Evolutionary conservation across 2,329 filamentous ascomycete species (phyloP).

Genomic region (Diaporthe humulicola): DNA sequence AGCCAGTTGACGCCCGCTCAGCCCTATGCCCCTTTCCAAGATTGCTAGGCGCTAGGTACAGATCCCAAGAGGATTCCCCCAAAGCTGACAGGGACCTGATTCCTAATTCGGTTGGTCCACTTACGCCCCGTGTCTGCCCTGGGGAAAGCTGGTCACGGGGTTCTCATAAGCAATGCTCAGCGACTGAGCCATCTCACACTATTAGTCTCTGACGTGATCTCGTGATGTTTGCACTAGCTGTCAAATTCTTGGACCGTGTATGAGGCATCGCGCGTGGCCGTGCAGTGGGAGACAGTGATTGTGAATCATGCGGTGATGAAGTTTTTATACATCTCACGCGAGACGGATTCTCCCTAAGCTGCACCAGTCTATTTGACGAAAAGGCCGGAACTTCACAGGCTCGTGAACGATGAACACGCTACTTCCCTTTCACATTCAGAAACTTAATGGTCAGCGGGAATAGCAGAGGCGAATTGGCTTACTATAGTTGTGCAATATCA

Average conservation of each 20-base stretch:
- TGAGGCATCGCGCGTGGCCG: background rate
- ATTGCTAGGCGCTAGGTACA: background rate
- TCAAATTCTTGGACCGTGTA: background rate
- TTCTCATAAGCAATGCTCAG: background rate
- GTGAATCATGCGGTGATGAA: background rate
- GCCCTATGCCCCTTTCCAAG: background rate
- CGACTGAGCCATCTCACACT: background rate
- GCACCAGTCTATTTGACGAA: background rate
- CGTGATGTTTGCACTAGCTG: background rate
- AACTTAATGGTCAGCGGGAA: background rate
- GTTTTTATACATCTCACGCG: background rate
- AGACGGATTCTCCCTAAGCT: too few relatives aligned
- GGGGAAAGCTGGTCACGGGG: background rate
- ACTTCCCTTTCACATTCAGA: background rate
- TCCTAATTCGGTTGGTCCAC: background rate
- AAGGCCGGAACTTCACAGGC: background rate
- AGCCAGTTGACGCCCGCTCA: background rate
- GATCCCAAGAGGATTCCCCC: background rate
- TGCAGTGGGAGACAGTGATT: background rate
- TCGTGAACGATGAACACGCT: background rate
- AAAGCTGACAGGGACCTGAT: background rate
- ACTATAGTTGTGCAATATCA: background rate
- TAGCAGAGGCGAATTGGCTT: background rate
- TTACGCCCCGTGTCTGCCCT: background rate
- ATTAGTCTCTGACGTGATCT: background rate